These are phyloP conservation scores for Eucalyptus guilfoylei DNA, from an alignment of 345 rosid genomes.

Conservation along the genomic window DNA sequence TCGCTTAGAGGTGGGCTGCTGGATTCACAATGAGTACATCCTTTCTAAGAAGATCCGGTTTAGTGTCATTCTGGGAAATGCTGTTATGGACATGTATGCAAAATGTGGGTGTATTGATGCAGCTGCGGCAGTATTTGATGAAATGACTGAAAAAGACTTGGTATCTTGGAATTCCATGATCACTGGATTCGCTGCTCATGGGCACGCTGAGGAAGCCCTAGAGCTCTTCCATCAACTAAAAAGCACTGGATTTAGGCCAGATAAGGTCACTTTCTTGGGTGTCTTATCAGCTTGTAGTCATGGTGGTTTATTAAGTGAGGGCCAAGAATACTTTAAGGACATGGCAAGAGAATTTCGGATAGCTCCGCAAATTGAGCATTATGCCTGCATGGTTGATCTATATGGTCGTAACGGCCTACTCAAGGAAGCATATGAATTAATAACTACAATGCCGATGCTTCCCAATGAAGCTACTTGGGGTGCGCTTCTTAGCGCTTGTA, in stretches of 20 bases:
- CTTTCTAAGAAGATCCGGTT: neutral
- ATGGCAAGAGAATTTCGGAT: conserved; percentile 4
- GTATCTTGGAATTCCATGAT: conserved; percentile 38
- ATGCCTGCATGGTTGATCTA: conserved; percentile 25
- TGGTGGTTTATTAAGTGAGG: conserved; percentile 19
- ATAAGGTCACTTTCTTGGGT: conserved; percentile 21
- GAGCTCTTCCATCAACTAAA: conserved; percentile 6
- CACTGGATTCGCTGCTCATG: conserved; percentile 22
- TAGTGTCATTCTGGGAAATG: conserved; percentile 20
- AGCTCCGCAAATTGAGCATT: conserved; percentile 28
- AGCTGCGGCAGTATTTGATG: conserved; percentile 8
- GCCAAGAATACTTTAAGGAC: conserved; percentile 3
- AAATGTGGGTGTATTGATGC: conserved; percentile 22
- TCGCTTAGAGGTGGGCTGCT: conserved; percentile 8
- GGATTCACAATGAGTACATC: conserved; percentile 5
- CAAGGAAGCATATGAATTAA: conserved; percentile 13
- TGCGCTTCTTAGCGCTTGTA: conserved; percentile 21
- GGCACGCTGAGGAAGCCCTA: conserved; percentile 18
- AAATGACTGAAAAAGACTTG: conserved; percentile 7
- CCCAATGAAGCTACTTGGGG: conserved; percentile 33
- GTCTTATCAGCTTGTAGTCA: conserved; percentile 31
- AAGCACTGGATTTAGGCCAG: conserved; percentile 9
- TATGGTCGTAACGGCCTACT: conserved; percentile 21
- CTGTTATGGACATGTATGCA: conserved; percentile 26
- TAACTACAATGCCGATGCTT: conserved; percentile 15